Evolutionary conservation across 2,329 filamentous ascomycete genomes (phyloP).

Genomic region (Nectriaceae sp.): DNA sequence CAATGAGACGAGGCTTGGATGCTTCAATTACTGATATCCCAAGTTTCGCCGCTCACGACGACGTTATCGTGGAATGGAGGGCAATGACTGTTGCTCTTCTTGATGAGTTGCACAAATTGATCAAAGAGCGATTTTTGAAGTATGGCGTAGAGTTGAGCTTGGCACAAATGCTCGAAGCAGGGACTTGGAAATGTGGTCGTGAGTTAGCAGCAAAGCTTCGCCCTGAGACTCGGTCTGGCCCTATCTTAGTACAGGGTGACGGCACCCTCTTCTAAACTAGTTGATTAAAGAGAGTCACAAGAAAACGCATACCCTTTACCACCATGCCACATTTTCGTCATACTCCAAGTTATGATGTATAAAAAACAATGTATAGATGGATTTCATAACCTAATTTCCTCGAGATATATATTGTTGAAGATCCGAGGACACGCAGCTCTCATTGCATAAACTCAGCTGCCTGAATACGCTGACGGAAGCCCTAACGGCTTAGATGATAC

Average conservation of each 20-base stretch:
- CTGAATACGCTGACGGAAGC: no score
- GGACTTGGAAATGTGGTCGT: conserved; percentile 67
- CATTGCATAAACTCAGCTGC: no score
- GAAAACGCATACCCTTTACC: no score
- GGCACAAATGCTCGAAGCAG: conserved; percentile 54
- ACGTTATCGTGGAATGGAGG: conserved; percentile 63
- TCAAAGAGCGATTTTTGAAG: conserved; percentile 38
- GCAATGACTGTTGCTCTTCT: conserved; percentile 59
- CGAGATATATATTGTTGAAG: no score
- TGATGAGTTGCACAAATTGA: conserved; percentile 48
- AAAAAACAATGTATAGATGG: no score
- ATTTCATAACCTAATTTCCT: no score
- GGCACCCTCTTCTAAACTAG: conserved; percentile 81
- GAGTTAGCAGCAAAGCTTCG: conserved; percentile 78
- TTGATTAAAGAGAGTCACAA: no score
- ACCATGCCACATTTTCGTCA: no score
- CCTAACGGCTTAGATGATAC: no score
- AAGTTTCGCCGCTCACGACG: conserved; percentile 55
- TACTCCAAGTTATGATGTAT: no score
- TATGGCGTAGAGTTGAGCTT: conserved; percentile 42
- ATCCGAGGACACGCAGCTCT: no score
- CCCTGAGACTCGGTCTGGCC: conserved; percentile 79
- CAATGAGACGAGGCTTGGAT: conserved; percentile 43
- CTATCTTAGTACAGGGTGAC: conserved; percentile 80
- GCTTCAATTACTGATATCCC: conserved; percentile 47